These are phyloP conservation scores for Funneliformis caledonium DNA, from an alignment of 371 early-diverging fungal species.

Conservation along the genomic window DNA sequence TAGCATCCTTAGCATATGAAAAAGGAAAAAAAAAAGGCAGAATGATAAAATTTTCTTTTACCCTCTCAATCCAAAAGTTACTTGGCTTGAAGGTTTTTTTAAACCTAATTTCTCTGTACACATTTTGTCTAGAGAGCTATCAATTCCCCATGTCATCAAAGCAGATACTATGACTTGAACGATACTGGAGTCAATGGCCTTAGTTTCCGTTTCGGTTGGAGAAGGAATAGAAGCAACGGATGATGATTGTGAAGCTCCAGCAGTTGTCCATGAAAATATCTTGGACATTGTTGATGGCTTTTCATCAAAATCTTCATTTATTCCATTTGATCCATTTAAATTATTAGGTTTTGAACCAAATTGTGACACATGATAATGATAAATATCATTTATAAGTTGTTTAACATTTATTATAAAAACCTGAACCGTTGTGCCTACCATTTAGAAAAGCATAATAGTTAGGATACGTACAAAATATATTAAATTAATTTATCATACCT, in stretches of 20 bases:
- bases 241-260: background rate
- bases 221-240: background rate
- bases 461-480: background rate
- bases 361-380: slow-evolving; percentile 39
- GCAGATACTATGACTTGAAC: slow-evolving; percentile 27
- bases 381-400: slow-evolving; percentile 40
- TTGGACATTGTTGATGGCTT: slow-evolving; percentile 15
- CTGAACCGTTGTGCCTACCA: background rate
- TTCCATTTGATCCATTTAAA: background rate
- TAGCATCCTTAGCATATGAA: background rate
- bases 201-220: background rate
- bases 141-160: slow-evolving; percentile 39
- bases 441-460: background rate
- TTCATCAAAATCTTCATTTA: slow-evolving; percentile 31
- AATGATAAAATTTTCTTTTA: background rate
- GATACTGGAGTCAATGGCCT: slow-evolving; percentile 23
- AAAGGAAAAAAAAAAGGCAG: background rate
- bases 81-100: background rate
- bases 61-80: slow-evolving; percentile 37
- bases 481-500: background rate
- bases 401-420: slow-evolving; percentile 36
- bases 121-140: slow-evolving; percentile 18
- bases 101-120: slow-evolving; percentile 36
- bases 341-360: slow-evolving; percentile 14
- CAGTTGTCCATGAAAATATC: slow-evolving; percentile 39